These are phyloP conservation scores for Lecanicillium sp. DNA, from an alignment of 2,329 filamentous ascomycete genomes.

Conservation along the genomic window DNA sequence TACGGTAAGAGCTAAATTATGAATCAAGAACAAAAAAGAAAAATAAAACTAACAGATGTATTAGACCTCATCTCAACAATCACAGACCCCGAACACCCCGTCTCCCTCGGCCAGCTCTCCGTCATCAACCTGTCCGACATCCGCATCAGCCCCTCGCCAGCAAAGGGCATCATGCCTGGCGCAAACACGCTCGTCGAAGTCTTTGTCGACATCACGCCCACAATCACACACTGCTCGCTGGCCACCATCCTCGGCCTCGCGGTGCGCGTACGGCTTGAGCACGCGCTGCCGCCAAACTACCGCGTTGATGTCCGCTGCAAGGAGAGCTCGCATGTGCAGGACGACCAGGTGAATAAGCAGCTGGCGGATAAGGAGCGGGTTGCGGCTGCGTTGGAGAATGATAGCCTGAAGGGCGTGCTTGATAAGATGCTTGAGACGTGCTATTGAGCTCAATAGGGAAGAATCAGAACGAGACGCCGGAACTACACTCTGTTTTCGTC, in stretches of 20 bases:
- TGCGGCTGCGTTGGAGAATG: constrained; percentile 89
- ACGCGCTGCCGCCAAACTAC: constrained; percentile 84
- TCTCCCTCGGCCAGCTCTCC: constrained; percentile 84
- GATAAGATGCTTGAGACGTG: constrained; percentile 92
- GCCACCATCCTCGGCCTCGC: constrained; percentile 94
- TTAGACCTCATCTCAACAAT: constrained; percentile 89
- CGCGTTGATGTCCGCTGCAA: constrained; percentile 90
- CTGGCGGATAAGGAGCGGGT: constrained; percentile 94
- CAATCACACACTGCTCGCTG: constrained; percentile 92
- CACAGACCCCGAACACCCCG: constrained; percentile 91
- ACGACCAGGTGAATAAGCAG: constrained; percentile 95
- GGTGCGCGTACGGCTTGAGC: constrained; percentile 83
- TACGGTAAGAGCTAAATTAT: constrained; percentile 66
- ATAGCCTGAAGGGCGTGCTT: constrained; percentile 77
- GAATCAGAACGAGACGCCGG: too few relatives aligned
- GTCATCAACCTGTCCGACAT: constrained; percentile 97
- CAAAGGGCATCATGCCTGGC: constrained; percentile 27
- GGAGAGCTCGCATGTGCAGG: constrained; percentile 89
- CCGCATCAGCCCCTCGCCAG: constrained; percentile 48
- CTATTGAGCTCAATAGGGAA: too few relatives aligned
- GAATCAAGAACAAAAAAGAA: too few relatives aligned
- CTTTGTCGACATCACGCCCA: constrained; percentile 85
- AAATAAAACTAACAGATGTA: neutral
- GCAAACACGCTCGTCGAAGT: constrained; percentile 59
- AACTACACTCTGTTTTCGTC: too few relatives aligned